Base-by-base conservation (phyloP, 2,329 filamentous ascomycete genomes). In the Westerdykella aurantiaca region DNA sequence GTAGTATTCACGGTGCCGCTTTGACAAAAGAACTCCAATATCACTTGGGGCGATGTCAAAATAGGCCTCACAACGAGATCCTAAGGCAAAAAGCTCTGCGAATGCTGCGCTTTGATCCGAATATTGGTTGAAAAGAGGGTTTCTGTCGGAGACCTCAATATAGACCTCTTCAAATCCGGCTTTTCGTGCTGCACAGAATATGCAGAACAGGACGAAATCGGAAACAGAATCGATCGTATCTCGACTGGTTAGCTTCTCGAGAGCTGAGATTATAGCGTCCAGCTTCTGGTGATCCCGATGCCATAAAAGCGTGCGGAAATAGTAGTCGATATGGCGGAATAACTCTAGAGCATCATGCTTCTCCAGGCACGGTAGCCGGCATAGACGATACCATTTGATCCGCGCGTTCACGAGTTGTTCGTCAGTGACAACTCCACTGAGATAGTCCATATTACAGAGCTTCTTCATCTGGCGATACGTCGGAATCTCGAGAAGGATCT, bases 71-170 rank as follows among this genome's bases (percentile, higher is more conserved):
- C 80, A 83, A 42, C 79, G 76, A 3, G 80, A 82, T 1, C 80
- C 80, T 1, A 82, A 67, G 0, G 79, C 80, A 61, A 81, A 83
- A 0, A 81, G 73, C 56, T 83, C 80, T 1, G 80, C 75, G 52
- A 83, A 83, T 6, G 78, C 78, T 25, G 79, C 80, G 12, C 80
- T 79, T 58, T 83, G 80, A 44, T 83, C 80, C 1, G 78, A 69
- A 44, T 81, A 79, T 16, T 75, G 71, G 42, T 81, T 77, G 60
- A 81, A 80, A 9, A 82, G 66, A 0, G 79, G 80, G 52, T 81
- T 82, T 6, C 79, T 70, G 53, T 83, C 80, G 0, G 77, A 79
- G 1, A 81, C 77, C 57, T 83, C 80, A 11, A 79, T 67, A 53
- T 82, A 83, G 0, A 83, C 76, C 46, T 83, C 79, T 46, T 82